phyloP scores from a whole-genome alignment of 495 filamentous ascomycete species.

The Talaromyces trachyspermus region DNA sequence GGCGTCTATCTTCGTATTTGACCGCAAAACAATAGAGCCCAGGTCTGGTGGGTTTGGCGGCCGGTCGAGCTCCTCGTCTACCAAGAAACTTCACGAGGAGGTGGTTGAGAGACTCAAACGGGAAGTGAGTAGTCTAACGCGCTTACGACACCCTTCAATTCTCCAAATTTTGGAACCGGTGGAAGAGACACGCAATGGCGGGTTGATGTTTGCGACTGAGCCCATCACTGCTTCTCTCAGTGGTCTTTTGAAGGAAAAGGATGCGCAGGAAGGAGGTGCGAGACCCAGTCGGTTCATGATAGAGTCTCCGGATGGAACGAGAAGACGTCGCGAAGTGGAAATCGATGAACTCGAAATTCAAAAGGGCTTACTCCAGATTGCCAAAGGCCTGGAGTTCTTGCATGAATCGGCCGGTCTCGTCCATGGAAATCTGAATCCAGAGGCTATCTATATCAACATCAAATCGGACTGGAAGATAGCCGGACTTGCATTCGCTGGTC shows the following conservation, averaged over 20 bases:
- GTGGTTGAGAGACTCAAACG: constrained; percentile 84
- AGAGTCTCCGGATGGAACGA: constrained; percentile 67
- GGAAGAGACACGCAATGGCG: constrained; percentile 84
- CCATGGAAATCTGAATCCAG: constrained; percentile 90
- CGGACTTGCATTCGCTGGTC: constrained; percentile 81
- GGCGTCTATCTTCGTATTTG: constrained; percentile 92
- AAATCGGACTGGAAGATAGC: constrained; percentile 99
- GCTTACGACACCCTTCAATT: constrained; percentile 82
- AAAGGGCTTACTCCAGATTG: constrained; percentile 87
- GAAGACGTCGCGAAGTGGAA: constrained; percentile 74
- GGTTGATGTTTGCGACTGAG: constrained; percentile 94
- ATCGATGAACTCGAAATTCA: constrained; percentile 98
- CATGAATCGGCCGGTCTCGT: constrained; percentile 93
- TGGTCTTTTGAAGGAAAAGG: constrained; percentile 76
- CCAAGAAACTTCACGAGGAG: constrained; percentile 78
- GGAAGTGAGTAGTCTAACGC: constrained; percentile 79
- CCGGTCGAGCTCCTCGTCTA: constrained; percentile 53
- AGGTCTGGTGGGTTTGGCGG: constrained; percentile 50
- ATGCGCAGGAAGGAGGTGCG: constrained; percentile 69
- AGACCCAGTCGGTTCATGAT: constrained; percentile 72
- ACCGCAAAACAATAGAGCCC: constrained; percentile 73
- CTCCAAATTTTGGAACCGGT: constrained; percentile 92
- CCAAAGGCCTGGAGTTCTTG: constrained; percentile 90
- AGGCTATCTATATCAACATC: constrained; percentile 88
- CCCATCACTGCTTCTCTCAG: constrained; percentile 81